Evolutionary conservation across 2,329 filamentous ascomycete genomes (phyloP).

Genomic region (Ophiostoma piceae): DNA sequence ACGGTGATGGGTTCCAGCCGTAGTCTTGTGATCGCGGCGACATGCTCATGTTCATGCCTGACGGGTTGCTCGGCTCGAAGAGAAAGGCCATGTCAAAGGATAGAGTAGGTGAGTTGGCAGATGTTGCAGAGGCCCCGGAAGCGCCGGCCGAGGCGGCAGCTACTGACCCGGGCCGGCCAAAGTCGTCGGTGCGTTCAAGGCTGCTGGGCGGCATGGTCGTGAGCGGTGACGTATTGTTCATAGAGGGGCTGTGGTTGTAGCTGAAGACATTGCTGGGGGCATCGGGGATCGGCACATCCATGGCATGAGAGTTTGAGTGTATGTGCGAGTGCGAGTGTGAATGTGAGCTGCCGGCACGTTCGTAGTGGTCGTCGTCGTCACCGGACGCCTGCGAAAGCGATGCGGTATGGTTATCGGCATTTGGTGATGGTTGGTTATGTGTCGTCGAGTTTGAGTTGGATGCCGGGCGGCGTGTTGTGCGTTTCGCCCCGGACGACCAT

Average conservation of each 20-base stretch:
- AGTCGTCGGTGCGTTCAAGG: not conserved
- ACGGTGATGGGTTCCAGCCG: slow-evolving; percentile 33
- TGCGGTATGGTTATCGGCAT: not conserved
- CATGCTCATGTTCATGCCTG: not conserved
- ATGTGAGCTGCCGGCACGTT: not conserved
- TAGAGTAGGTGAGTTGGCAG: not conserved
- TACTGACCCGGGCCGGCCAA: not conserved
- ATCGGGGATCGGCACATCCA: not conserved
- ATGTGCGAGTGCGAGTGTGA: not conserved
- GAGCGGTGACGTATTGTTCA: not conserved
- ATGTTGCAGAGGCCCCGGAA: not conserved
- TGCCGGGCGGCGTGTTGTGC: not conserved
- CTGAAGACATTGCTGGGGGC: not conserved
- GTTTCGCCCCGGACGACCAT: not conserved
- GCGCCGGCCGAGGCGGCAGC: not conserved
- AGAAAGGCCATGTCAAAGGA: slow-evolving; percentile 12
- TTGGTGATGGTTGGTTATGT: not conserved
- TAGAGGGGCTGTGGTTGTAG: not conserved
- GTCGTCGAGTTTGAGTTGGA: not conserved
- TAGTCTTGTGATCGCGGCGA: slow-evolving; percentile 26
- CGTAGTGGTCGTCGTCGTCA: not conserved
- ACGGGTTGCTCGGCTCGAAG: not conserved
- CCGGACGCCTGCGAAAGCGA: not conserved
- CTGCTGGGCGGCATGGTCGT: not conserved
- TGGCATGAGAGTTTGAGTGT: not conserved